Evolutionary conservation across 2,329 filamentous ascomycete genomes (phyloP), one percentile per base, ranked within the genome.

Genomic region (Pyricularia sp.): DNA sequence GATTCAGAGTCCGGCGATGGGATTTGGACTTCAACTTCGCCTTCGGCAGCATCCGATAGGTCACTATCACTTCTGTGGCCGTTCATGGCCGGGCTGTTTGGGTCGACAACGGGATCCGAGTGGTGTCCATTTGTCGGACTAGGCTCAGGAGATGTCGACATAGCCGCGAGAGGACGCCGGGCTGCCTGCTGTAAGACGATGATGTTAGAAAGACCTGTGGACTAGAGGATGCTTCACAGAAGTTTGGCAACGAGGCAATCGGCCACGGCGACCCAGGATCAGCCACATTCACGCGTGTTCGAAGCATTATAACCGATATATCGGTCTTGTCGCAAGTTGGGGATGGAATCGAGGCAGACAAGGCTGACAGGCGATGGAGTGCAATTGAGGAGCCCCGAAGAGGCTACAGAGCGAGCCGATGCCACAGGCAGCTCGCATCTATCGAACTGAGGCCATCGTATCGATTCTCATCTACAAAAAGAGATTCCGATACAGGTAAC

Each of bases 61-160:
- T 92, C 90, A 81, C 86, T 91, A 71, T 91, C 90, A 76, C 83
- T 89, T 69, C 82, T 82, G 67, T 82, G 71, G 66, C 75, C 76
- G 67, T 76, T 75, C 68, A 77, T 74, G 62, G 75, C 71, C 66
- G 73, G 72, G 65, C 75, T 74, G 64, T 72, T 73, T 66, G 73
- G 75, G 69, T 80, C 77, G 70, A 80, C 78, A 68, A 80, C 77
- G 68, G 78, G 76, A 70, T 84, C 82, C 73, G 84, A 84, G 71
- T 79, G 73, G 75, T 87, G 83, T 73, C 88, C 88, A 77, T 91
- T 90, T 72, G 83, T 81, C 73, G 85, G 80, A 77, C 84, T 81
- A 70, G 78, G 77, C 76, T 86, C 80, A 71, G 82, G 80, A 73
- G 84, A 82, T 77, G 81, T 82, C 78, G 84, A 84, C 80, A 88